These are phyloP conservation scores for Diospyros lotus DNA, from an alignment of 148 eudicot species.

Conservation along the genomic window DNA sequence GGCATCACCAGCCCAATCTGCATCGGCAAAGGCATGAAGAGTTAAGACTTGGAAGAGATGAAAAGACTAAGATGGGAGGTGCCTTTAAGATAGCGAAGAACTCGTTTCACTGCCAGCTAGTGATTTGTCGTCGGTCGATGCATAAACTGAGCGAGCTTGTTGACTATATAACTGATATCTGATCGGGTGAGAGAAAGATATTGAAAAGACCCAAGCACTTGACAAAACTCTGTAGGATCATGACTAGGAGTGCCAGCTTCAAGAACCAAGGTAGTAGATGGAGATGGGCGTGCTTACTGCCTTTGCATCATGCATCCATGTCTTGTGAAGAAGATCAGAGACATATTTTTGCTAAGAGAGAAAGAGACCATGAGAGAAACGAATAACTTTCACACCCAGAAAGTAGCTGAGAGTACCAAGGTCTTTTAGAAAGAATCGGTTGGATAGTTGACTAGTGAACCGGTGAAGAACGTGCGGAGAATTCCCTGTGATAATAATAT, in stretches of 20 bases:
- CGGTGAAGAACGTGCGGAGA: neutral
- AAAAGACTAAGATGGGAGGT: neutral
- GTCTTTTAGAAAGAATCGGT: neutral
- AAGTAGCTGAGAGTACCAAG: neutral
- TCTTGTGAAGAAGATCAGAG: neutral
- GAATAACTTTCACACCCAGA: neutral
- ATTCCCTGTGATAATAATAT: neutral
- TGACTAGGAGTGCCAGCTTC: neutral
- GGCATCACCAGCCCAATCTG: neutral
- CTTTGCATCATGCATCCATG: neutral
- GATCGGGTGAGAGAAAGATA: neutral
- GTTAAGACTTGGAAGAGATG: neutral
- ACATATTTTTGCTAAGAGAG: neutral
- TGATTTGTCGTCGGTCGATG: neutral
- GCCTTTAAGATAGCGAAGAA: neutral
- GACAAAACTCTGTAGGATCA: neutral
- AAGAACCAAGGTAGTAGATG: neutral
- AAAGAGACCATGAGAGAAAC: neutral
- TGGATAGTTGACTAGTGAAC: neutral
- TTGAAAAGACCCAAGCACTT: neutral
- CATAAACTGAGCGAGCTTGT: conserved; percentile 5
- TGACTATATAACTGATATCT: neutral
- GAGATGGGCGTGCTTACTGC: neutral
- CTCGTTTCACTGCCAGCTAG: neutral
- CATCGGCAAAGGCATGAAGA: conserved; percentile 1